A percentile compares a stretch with the other conserved stretches of the same genome.
Evolutionary conservation across 176 grass and related monocot genomes (phyloP).

Genomic region (Bonia amplexicaulis): DNA sequence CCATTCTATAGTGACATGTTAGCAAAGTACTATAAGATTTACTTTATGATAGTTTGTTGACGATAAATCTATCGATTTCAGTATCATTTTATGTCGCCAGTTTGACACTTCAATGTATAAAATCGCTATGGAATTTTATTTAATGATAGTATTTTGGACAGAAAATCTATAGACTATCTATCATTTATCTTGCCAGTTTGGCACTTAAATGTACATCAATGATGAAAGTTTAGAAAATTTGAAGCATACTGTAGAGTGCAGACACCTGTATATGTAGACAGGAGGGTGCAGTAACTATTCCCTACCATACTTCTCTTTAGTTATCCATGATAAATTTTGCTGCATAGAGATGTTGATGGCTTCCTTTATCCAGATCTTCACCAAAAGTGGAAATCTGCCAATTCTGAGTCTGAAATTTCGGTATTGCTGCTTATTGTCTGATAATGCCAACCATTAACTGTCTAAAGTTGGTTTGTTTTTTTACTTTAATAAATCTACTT

Average conservation of each 20-base stretch:
- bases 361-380: background rate
- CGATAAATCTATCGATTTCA: background rate
- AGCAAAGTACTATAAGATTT: background rate
- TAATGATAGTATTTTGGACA: background rate
- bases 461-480: background rate
- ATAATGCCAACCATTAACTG: background rate
- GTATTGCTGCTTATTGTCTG: background rate
- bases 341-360: background rate
- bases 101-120: background rate
- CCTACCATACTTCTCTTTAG: background rate
- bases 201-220: background rate
- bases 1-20: background rate
- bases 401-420: background rate
- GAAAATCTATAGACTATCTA: background rate
- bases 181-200: background rate
- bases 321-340: background rate
- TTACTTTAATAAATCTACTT: background rate
- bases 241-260: background rate
- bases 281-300: background rate
- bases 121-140: background rate
- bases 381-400: background rate
- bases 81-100: background rate
- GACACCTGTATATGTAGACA: background rate
- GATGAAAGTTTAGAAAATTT: background rate
- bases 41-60: background rate